phyloP scores from a whole-genome alignment of 78 protist genomes.

The Cavenderia fasciculata region DNA sequence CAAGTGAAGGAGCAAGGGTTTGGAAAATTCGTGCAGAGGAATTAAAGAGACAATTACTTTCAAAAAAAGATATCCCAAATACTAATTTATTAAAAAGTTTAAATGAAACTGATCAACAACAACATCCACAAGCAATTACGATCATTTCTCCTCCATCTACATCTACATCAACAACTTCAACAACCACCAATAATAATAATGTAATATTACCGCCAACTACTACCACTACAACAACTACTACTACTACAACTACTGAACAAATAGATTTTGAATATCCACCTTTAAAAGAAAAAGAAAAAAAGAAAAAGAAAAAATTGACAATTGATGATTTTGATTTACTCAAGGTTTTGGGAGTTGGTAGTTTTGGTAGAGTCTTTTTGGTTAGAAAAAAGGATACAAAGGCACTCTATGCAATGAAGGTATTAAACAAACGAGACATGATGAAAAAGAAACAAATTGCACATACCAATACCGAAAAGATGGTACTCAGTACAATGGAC shows the following conservation, averaged over 20 bases:
- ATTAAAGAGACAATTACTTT: conserved; percentile 21
- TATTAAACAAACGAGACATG: conserved; percentile 59
- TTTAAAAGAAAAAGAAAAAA: neutral
- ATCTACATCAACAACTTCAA: neutral
- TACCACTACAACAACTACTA: neutral
- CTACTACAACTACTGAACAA: neutral
- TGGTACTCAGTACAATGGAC: conserved; percentile 43
- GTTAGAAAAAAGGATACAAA: conserved; percentile 34
- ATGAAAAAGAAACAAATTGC: conserved; percentile 53
- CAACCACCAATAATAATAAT: neutral
- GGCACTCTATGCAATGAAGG: conserved; percentile 69
- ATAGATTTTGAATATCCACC: neutral
- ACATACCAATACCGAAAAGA: conserved; percentile 73
- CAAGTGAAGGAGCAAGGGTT: conserved; percentile 33
- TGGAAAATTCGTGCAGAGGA: conserved; percentile 64
- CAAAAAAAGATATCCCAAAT: neutral
- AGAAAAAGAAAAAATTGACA: conserved; percentile 2
- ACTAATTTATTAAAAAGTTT: neutral
- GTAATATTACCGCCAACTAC: no score
- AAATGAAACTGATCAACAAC: neutral
- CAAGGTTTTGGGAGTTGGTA: conserved; percentile 82
- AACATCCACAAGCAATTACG: neutral
- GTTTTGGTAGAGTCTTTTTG: conserved; percentile 82
- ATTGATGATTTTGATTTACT: conserved; percentile 84
- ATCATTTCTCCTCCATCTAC: neutral